Conservation (phyloP, 2,329 filamentous ascomycete species). For the Calonectria crousiana region DNA sequence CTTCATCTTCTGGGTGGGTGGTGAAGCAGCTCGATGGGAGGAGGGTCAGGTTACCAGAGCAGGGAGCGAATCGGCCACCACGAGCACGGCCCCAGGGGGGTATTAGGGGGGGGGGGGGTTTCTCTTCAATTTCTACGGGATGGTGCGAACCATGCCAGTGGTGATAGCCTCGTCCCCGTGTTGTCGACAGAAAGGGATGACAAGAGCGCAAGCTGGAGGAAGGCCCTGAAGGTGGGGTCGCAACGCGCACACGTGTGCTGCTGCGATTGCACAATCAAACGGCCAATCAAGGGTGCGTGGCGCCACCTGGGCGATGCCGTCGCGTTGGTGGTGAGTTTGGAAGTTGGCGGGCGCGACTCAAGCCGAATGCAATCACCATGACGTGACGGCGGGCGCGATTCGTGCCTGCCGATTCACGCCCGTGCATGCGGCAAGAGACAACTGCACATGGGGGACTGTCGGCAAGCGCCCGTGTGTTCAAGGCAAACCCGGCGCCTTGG, state of each 20-base stretch:
- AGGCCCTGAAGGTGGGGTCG: not conserved
- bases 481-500: not conserved
- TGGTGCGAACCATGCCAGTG: not conserved
- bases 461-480: not conserved
- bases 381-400: not conserved
- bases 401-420: not conserved
- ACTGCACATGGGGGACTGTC: not conserved
- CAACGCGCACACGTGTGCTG: not conserved
- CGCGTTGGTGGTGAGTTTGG: not conserved
- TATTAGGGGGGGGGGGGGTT: not conserved
- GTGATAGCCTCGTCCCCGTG: not conserved
- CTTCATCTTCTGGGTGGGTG: not conserved
- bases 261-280: not conserved
- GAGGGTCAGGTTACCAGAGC: not conserved
- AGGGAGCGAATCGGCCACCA: not conserved
- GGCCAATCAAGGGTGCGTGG: not conserved
- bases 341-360: not conserved
- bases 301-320: not conserved
- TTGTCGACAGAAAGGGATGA: not conserved
- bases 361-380: not conserved
- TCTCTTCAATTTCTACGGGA: not conserved
- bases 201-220: too few relatives aligned
- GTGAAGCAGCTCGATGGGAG: not conserved
- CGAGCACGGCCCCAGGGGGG: not conserved
- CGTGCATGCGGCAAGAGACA: too few relatives aligned